A percentile compares a stretch with the other conserved stretches of the same genome.
phyloP scores from a whole-genome alignment of 306 rosid species.

The Vigna unguiculata region DNA sequence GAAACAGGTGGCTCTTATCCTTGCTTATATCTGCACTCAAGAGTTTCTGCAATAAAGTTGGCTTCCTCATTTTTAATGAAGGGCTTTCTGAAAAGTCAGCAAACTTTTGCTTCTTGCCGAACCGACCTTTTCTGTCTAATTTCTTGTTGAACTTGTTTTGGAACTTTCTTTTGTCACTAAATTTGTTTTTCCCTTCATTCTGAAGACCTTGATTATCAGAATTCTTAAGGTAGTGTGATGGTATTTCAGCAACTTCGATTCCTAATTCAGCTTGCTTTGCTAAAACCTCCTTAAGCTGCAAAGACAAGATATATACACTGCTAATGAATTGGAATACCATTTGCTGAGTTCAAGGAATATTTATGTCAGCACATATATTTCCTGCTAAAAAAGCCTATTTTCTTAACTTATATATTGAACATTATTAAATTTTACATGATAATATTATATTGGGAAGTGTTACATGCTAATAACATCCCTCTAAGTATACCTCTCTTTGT shows the following conservation, averaged over 20 bases:
- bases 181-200: constrained; percentile 49
- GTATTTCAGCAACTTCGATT: constrained; percentile 94
- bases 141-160: constrained; percentile 60
- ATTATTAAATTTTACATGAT: constrained; percentile 21
- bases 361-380: not conserved
- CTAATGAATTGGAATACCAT: constrained; percentile 2
- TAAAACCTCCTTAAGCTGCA: constrained; percentile 86
- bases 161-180: constrained; percentile 49
- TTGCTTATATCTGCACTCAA: constrained; percentile 71
- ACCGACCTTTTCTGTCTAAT: constrained; percentile 47
- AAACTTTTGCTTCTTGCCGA: constrained; percentile 64
- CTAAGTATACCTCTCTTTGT: constrained; percentile 62
- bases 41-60: constrained; percentile 84
- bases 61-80: constrained; percentile 50
- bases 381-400: not conserved
- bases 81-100: constrained; percentile 31
- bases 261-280: constrained; percentile 95
- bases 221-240: constrained; percentile 70
- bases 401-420: constrained; percentile 21
- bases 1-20: constrained; percentile 70
- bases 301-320: constrained; percentile 36
- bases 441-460: not conserved
- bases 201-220: constrained; percentile 46
- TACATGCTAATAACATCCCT: constrained; percentile 13
- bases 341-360: not conserved